Evolutionary conservation across 352 stramenopile species (phyloP).

Genomic region (Phytophthora boehmeriae): DNA sequence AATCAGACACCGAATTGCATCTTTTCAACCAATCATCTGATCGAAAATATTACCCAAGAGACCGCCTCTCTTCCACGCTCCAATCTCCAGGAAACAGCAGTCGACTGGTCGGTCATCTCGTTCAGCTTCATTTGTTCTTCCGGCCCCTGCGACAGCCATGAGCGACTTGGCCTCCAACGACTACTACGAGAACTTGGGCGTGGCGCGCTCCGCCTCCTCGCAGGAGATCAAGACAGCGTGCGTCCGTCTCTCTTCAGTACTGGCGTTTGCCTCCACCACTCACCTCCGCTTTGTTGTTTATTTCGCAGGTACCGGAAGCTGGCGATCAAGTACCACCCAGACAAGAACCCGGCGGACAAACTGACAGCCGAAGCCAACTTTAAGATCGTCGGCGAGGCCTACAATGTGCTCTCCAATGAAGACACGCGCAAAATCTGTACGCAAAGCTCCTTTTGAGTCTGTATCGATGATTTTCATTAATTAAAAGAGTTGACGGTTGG

Average conservation of each 20-base stretch:
- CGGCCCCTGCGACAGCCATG: constrained; percentile 17
- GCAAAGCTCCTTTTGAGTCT: constrained; percentile 10
- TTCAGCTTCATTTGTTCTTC: background rate
- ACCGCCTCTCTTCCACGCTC: constrained; percentile 17
- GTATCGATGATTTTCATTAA: background rate
- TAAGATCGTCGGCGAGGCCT: constrained; percentile 94
- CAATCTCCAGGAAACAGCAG: constrained; percentile 8
- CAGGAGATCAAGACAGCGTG: constrained; percentile 89
- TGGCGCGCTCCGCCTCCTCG: constrained; percentile 64
- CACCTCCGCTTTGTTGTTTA: constrained; percentile 4
- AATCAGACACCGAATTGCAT: background rate
- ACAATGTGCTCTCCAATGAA: constrained; percentile 93
- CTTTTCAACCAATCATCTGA: constrained; percentile 23
- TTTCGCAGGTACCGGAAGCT: constrained; percentile 88
- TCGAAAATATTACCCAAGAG: too few species aligned
- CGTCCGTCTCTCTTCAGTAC: constrained; percentile 16
- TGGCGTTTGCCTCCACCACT: too few species aligned
- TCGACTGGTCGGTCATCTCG: background rate
- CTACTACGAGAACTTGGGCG: constrained; percentile 89
- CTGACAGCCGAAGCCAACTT: constrained; percentile 91
- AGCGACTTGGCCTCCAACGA: constrained; percentile 71
- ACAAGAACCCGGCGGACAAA: constrained; percentile 91
- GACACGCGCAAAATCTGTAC: constrained; percentile 91
- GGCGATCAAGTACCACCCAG: constrained; percentile 93
- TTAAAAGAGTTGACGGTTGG: constrained; percentile 6